Base-by-base conservation (phyloP, 345 rosid genomes). In the Carallia brachiata region DNA sequence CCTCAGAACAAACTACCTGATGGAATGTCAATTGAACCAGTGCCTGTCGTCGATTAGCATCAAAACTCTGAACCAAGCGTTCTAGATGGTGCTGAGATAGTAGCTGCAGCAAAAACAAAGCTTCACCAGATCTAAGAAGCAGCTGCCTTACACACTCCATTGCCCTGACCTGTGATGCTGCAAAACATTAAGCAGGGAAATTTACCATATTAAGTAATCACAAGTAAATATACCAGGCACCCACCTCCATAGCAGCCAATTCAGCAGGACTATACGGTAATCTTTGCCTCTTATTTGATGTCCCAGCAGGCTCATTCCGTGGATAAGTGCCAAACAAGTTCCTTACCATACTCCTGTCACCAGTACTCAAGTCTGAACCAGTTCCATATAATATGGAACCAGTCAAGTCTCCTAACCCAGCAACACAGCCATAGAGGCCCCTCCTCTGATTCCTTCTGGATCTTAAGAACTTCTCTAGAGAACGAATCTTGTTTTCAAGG, bases 111-210 rank as follows among this genome's bases (percentile, higher is more conserved):
- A 95, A 78, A 87, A 89, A 95, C 60, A 92, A 82, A 48, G 99
- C 97, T 83, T 95, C 99, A 63, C 96, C 91, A 75, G 98, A 95
- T 87, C 99, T 83, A 81, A 89, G 92, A 83, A 95, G 92, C 85
- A 92, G 77, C 75, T 95, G 99, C 66, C 99, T 84, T 67, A 95
- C 84, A 69, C 98, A 92, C 77, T 95, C 99, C 99, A 90, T 92
- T 15, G 97, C 92, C 81, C 96, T 85, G 70, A 92, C 97, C 99
- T 95, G 87, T 62, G 76, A 71, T 57, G 68, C 6, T 36, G 56
- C 53, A 79, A 52, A 67, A 17, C 23, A 54, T 36, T 68, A 62
- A 76, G 68, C 23, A 50, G 34, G 8, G 37, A 52, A 19, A 53
- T 4, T 56, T 34, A 75, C 0, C 7, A 53, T 3, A 52, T 6